Evolutionary conservation across 2,329 filamentous ascomycete species (phyloP).

Genomic region (Pseudopyrenochaeta lycopersici): DNA sequence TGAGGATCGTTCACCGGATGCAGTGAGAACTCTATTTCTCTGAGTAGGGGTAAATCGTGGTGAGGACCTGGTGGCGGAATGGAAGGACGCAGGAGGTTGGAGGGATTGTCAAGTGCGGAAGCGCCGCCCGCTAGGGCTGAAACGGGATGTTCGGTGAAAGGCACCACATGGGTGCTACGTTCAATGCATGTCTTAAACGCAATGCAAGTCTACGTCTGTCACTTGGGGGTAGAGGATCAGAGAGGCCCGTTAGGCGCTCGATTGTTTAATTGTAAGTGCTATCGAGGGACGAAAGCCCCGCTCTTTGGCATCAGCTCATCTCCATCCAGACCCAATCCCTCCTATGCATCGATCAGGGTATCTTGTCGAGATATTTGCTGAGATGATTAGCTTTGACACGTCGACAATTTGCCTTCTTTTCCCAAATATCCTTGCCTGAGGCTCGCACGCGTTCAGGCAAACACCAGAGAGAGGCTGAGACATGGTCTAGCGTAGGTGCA

Average conservation of each 20-base stretch:
- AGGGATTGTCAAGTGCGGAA: neutral
- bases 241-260: no score
- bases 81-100: neutral
- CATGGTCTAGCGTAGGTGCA: neutral
- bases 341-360: neutral
- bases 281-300: no score
- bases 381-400: neutral
- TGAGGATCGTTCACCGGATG: slow-evolving; percentile 1
- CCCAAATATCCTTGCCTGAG: neutral
- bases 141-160: neutral
- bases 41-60: neutral
- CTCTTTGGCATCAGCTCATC: neutral
- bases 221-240: no score
- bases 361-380: neutral
- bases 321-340: neutral
- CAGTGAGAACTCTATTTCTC: neutral
- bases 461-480: neutral
- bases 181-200: no score
- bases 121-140: neutral
- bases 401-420: neutral
- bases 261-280: no score
- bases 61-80: neutral
- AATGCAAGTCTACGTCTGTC: no score
- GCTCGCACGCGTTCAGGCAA: neutral
- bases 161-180: no score